Base-by-base conservation (phyloP, 2,329 filamentous ascomycete genomes). In the Trichoderma breve region DNA sequence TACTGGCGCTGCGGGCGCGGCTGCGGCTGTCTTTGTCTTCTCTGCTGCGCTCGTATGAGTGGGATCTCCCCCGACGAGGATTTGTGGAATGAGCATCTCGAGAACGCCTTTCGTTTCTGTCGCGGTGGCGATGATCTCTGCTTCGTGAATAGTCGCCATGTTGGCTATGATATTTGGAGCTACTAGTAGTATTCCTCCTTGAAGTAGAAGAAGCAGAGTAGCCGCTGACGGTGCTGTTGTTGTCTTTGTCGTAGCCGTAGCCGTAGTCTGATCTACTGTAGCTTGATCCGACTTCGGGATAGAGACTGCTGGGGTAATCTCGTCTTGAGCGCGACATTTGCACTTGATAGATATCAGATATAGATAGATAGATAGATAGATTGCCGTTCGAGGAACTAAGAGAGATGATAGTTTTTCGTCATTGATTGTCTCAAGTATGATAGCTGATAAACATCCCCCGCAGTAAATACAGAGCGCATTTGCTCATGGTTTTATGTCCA, bases 291-390 rank as follows among this genome's bases (percentile, higher is more conserved):
- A 34, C 26, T 8, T 69, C 66, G 55, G 66, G 34, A 34, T 61
- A 61, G n/a, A 30, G n/a, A 28, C 55, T 60, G 36, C 55, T 57
- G 6, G 64, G 55, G 8, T 58, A 61, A 34, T 51, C 36, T 34
- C 28, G n/a, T 61, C 14, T 61, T 69, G 66, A 69, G 32, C 55
- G 32, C 21, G 66, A 26, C 66, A 69, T 69, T 30, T 32, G 18
- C 32, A 12, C 12, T 30, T 7, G n/a, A 24, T 39, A 43, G 60
- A 24, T 28, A 43, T 43, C 39, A 43, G 15, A 43, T 18, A 43
- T 43, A n/a, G 15, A 18, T 30, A 24, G 43, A 14, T 39, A 8
- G 32, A 32, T 58, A 43, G 21, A 43, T 21, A 8, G 32, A 32
- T 58, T 32, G 21, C 15, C 36, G 43, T n/a, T 4, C 11, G 21